These are phyloP conservation scores for Cenchrus americanus DNA, from an alignment of 176 grass and related monocot species.

Conservation along the genomic window DNA sequence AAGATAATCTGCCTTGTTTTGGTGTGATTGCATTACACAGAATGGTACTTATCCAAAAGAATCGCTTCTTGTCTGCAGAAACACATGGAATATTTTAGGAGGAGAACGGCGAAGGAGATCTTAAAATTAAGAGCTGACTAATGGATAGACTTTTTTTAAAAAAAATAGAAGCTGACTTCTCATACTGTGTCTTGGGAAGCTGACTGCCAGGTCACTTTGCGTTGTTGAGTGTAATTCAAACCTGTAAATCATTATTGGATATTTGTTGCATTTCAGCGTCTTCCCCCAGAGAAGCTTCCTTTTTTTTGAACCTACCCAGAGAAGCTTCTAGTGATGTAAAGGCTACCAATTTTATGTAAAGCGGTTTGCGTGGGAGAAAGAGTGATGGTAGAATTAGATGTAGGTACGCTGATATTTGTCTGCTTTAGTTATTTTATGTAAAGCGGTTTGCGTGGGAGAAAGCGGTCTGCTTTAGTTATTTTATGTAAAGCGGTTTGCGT, in stretches of 20 bases:
- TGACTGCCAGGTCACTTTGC: conserved; percentile 8
- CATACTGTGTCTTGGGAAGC: neutral
- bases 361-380: conserved; percentile 6
- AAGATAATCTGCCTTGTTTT: neutral
- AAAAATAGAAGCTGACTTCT: neutral
- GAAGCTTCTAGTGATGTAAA: neutral
- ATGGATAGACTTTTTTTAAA: conserved; percentile 28
- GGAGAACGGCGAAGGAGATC: conserved; percentile 77
- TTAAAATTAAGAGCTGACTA: conserved; percentile 70
- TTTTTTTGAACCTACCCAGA: too few species aligned
- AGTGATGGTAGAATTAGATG: neutral
- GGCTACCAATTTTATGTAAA: conserved; percentile 30
- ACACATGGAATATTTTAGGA: conserved; percentile 89
- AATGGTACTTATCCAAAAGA: conserved; percentile 3
- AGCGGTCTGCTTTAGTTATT: too few species aligned
- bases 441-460: too few species aligned
- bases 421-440: too few species aligned
- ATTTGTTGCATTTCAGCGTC: conserved; percentile 10
- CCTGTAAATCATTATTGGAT: conserved; percentile 16
- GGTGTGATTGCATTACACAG: conserved; percentile 6
- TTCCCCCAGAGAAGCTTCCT: too few species aligned
- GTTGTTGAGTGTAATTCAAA: neutral
- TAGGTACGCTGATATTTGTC: neutral
- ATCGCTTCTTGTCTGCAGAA: conserved; percentile 54
- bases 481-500: too few species aligned